Base-by-base conservation (phyloP, 768 basidiomycete species). In the Pisolithus marmoratus region DNA sequence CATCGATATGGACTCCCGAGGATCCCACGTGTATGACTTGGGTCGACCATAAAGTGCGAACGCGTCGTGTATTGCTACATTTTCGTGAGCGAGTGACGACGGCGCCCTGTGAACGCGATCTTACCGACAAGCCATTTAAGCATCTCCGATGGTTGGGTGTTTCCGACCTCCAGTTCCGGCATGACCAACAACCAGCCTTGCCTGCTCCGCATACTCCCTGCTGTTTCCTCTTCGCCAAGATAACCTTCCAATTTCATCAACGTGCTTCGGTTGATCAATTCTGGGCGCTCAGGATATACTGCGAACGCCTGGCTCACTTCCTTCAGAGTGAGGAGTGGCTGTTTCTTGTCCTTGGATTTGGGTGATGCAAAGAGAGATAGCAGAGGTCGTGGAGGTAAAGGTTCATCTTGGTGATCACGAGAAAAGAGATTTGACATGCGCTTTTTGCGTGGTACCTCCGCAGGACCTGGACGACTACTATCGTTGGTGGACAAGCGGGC, bases 201-300 rank as follows among this genome's bases (percentile, higher is more conserved):
- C 52, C 85, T 71, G 11, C 76, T 74, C 58, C 78, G 80, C 78
- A 92, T 84, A 4, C 67, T 69, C 24, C 79, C 81, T n/a, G 79
- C 74, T 11, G 87, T 82, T 24, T 82, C 76, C 62, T 94, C 89
- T 27, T 86, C 84, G 2, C 87, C 87, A 49, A 96, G 78, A 23
- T 77, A 70, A 9, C 92, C 95, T 63, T 97, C 94, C 6, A 97
- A 64, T 66, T 98, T 98, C 73, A 97, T 85, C 58, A 99, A 71
- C 1, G 91, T 93, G 57, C 92, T 94, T 60, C 83, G 76, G 56
- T 78, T 85, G 69, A 98, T 94, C 57, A 96, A 72, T 58, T 93
- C 90, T 9, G 91, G 90, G n/a, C 91, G 81, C 64, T 97, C 95
- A 2, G 95, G 95, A 65, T 94, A 99, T 8, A 99, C 91, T 3